phyloP scores from a whole-genome alignment of 1,284 basidiomycete genomes.

The Termitomyces sp. region DNA sequence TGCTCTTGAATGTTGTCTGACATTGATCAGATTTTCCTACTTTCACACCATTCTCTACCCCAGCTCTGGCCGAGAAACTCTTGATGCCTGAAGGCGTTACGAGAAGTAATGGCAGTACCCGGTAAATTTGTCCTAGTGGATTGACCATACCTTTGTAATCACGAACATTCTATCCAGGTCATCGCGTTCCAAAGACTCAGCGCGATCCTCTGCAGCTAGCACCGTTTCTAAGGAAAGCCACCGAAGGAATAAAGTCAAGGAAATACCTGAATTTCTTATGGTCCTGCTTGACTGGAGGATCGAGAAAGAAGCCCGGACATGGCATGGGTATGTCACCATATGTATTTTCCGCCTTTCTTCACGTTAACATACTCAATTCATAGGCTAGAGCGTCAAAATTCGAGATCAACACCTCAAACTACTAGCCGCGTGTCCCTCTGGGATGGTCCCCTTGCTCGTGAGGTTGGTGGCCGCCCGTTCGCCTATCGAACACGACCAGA shows the following conservation, averaged over 20 bases:
- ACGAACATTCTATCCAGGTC: constrained; percentile 2
- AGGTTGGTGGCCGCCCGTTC: constrained; percentile 21
- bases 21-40: constrained; percentile 8
- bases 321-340: constrained; percentile 33
- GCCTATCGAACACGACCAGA: constrained; percentile 10
- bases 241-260: constrained; percentile 16
- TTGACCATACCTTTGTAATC: neutral
- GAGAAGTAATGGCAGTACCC: constrained; percentile 12
- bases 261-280: constrained; percentile 30
- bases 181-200: constrained; percentile 10
- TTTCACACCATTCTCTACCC: constrained; percentile 3
- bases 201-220: constrained; percentile 12
- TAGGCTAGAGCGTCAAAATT: constrained; percentile 28
- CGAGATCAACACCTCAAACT: constrained; percentile 20
- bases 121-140: constrained; percentile 2
- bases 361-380: neutral
- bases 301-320: constrained; percentile 27
- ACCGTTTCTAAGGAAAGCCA: constrained; percentile 11
- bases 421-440: constrained; percentile 29
- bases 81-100: constrained; percentile 3
- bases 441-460: constrained; percentile 30
- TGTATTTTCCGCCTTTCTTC: neutral
- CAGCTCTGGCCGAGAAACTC: constrained; percentile 2
- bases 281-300: constrained; percentile 31
- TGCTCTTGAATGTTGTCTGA: neutral